These are phyloP conservation scores for Fusarium zealandicum DNA, from an alignment of 2,329 filamentous ascomycete species.

Conservation along the genomic window DNA sequence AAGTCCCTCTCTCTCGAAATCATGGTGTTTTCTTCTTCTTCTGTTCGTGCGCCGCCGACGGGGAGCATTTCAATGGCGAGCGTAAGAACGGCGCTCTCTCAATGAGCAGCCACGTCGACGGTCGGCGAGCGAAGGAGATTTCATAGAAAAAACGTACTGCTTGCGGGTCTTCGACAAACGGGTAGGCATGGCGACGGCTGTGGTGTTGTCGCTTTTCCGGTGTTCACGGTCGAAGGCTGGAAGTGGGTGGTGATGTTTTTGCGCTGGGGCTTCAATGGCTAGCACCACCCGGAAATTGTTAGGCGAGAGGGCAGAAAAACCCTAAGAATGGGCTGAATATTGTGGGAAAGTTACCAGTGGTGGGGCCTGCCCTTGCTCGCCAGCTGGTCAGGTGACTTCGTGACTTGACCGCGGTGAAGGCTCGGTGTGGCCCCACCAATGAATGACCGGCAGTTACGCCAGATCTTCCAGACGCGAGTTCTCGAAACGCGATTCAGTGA, in stretches of 20 bases:
- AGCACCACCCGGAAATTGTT: conserved; percentile 47
- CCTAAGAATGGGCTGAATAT: conserved; percentile 45
- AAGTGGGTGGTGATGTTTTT: conserved; percentile 51
- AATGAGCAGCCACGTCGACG: conserved; percentile 33
- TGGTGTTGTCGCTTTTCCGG: conserved; percentile 54
- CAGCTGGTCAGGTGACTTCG: conserved; percentile 44
- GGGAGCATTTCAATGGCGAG: conserved; percentile 21
- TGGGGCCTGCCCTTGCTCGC: conserved; percentile 5
- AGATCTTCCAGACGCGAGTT: conserved; percentile 21
- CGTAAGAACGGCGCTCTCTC: conserved; percentile 20
- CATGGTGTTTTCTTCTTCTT: neutral
- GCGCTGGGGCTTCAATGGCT: conserved; percentile 43
- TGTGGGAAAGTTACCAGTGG: conserved; percentile 11
- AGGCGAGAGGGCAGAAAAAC: conserved; percentile 52
- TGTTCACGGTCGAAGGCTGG: conserved; percentile 47
- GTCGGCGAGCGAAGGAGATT: conserved; percentile 27
- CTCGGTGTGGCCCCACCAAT: conserved; percentile 31
- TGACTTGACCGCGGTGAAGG: conserved; percentile 32
- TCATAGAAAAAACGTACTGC: conserved; percentile 64
- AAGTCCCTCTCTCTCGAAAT: conserved; percentile 13
- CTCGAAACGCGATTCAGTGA: conserved; percentile 5
- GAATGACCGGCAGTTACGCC: conserved; percentile 16
- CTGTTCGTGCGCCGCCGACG: conserved; percentile 18
- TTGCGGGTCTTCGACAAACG: conserved; percentile 79
- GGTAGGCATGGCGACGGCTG: conserved; percentile 72